phyloP scores from a whole-genome alignment of 2,329 filamentous ascomycete genomes.

The Xylariaceae sp. region DNA sequence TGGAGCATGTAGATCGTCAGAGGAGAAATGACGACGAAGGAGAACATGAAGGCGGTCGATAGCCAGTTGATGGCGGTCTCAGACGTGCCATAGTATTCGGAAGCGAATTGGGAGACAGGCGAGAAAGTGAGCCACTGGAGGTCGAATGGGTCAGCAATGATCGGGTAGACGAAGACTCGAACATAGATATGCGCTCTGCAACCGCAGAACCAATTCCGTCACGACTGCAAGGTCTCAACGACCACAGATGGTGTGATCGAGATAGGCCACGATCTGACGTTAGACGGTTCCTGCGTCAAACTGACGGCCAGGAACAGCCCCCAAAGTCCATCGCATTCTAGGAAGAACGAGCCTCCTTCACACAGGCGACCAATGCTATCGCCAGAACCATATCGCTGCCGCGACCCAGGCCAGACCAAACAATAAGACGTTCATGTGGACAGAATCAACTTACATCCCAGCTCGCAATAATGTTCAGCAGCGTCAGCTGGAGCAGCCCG shows the following conservation, averaged over 20 bases:
- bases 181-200: too few species aligned
- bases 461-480: slow-evolving; percentile 89
- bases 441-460: slow-evolving; percentile 77
- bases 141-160: background rate
- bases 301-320: background rate
- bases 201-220: background rate
- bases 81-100: slow-evolving; percentile 69
- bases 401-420: background rate
- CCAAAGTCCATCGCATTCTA: background rate
- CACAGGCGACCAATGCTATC: too few species aligned
- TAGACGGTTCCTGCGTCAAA: too few species aligned
- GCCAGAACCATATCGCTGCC: background rate
- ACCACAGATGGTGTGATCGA: background rate
- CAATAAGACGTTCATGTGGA: slow-evolving; percentile 2
- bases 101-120: slow-evolving; percentile 70
- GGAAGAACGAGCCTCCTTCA: too few species aligned
- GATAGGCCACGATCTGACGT: background rate
- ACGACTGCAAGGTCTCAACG: background rate
- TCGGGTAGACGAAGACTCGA: too few species aligned
- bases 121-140: slow-evolving; percentile 86
- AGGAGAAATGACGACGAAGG: slow-evolving; percentile 72
- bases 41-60: slow-evolving; percentile 79
- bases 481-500: slow-evolving; percentile 74
- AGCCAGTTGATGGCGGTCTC: slow-evolving; percentile 88
- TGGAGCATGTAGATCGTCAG: slow-evolving; percentile 74